Evolutionary conservation across 108 stramenopile species (phyloP).

Genomic region (Heterococcus sp.): DNA sequence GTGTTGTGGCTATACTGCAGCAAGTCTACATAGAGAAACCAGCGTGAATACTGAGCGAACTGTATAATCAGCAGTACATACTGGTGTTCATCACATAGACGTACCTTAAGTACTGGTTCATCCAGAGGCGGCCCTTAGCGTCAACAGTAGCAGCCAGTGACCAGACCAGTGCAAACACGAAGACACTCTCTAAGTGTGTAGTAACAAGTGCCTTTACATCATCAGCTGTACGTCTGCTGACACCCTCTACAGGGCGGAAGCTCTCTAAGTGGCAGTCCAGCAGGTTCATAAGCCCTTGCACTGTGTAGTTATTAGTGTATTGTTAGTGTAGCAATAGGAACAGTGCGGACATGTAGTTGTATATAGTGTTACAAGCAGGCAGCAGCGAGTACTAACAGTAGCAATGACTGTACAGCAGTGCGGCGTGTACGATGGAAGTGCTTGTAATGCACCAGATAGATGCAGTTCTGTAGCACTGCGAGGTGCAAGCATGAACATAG

Average conservation of each 20-base stretch:
- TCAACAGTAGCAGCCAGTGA: conserved; percentile 48
- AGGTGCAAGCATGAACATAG: no score
- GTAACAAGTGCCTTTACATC: conserved; percentile 27
- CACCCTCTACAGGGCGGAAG: conserved; percentile 49
- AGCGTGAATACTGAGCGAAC: background rate
- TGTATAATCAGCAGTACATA: background rate
- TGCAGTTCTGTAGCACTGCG: no score
- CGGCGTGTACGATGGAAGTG: no score
- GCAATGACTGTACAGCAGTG: no score
- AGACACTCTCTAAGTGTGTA: conserved; percentile 42
- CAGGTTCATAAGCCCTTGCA: conserved; percentile 50
- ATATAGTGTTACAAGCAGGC: no score
- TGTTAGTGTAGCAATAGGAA: no score
- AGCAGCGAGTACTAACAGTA: no score
- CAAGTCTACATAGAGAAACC: no score
- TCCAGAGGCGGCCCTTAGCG: conserved; percentile 11
- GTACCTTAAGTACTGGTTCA: conserved; percentile 48
- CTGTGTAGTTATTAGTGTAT: no score
- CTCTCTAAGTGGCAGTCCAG: conserved; percentile 52
- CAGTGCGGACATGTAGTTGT: no score
- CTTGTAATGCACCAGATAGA: no score
- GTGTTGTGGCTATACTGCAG: no score
- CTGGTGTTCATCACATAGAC: background rate
- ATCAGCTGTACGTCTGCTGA: conserved; percentile 34
- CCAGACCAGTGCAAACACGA: conserved; percentile 56